Conservation (phyloP, 352 stramenopile genomes). For the Globisporangium yorkense region DNA sequence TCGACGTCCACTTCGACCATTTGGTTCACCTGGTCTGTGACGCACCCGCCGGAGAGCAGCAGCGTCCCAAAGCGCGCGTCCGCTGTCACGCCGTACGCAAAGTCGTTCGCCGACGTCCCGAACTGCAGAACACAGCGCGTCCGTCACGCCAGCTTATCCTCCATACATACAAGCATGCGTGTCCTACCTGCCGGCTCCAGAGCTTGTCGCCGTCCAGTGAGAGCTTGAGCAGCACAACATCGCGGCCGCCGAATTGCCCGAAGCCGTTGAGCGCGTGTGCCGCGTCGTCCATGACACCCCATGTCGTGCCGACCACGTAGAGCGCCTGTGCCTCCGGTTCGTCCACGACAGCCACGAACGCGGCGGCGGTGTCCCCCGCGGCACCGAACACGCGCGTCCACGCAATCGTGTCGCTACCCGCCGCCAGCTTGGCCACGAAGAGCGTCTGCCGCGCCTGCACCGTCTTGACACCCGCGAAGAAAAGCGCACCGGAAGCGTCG, state of each 20-base stretch:
- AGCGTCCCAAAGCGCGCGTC: constrained; percentile 47
- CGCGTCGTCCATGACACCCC: constrained; percentile 65
- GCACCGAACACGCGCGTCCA: constrained; percentile 46
- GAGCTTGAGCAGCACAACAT: constrained; percentile 64
- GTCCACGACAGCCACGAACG: constrained; percentile 44
- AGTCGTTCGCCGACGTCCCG: constrained; percentile 55
- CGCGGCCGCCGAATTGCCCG: constrained; percentile 56
- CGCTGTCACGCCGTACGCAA: constrained; percentile 41
- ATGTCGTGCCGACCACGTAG: constrained; percentile 63
- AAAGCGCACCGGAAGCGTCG: constrained; percentile 41
- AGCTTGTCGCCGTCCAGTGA: constrained; percentile 41
- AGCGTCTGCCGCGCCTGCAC: constrained; percentile 33
- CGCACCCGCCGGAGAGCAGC: constrained; percentile 42
- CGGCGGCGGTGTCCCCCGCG: constrained; percentile 45
- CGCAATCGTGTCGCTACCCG: constrained; percentile 24
- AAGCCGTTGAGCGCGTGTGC: constrained; percentile 67
- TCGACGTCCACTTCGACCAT: constrained; percentile 40
- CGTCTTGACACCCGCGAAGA: constrained; percentile 52
- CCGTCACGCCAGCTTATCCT: neutral
- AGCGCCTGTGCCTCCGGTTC: constrained; percentile 32
- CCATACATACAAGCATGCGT: too few species aligned
- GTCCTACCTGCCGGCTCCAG: constrained; percentile 52
- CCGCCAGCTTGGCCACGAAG: constrained; percentile 47
- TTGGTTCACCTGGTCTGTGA: constrained; percentile 32
- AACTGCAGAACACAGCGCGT: constrained; percentile 26